Evolutionary conservation across 305 asterid genomes (phyloP), one percentile per base, ranked within the genome.

Genomic region (Coffea humblotiana): DNA sequence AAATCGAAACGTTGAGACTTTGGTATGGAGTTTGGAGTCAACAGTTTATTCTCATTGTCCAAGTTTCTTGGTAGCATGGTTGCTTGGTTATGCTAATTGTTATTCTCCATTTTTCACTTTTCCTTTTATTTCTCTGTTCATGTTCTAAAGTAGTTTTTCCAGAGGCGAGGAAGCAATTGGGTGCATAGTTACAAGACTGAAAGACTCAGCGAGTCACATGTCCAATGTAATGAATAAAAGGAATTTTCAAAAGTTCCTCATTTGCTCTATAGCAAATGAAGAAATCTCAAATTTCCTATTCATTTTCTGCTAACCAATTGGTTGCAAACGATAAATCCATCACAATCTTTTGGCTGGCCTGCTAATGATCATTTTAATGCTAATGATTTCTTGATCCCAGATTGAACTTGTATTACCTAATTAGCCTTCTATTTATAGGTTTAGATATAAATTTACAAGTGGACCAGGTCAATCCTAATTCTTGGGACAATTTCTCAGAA

Each of bases 381-480:
- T 14, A 19, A 15, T 66, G 5, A 32, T 5, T 14, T 32, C 2
- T 66, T 2, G 4, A 12, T 11, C 13, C 4, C 21, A 27, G 16
- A 29, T 3, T 32, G 21, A 3, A 1, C 10, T 29, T 66, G 74
- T 10, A 68, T 68, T 37, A 0, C 47, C 49, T 37, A 19, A 43
- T 70, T 70, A 8, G 35, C 54, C 32, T 9, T 68, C 45, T 18
- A 35, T 2, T 68, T 43, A 11, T 13, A 70, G 15, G 7, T 65
- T 27, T 25, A 65, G 9, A 3, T 13, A 27, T 4, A 29, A 35
- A 75, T 19, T 61, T 75, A 37, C n/a, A 25, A 65, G 11, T 37
- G 27, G 68, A 52, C 79, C 66, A 52, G 58, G 77, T 78, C 68
- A 66, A 78, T 16, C 58, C 71, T 27, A 19, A 6, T 73, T 72